Percentiles rank a stretch among this genome's conserved stretches.
Evolutionary conservation across 1,284 basidiomycete genomes (phyloP).

Genomic region (Grifola frondosa): DNA sequence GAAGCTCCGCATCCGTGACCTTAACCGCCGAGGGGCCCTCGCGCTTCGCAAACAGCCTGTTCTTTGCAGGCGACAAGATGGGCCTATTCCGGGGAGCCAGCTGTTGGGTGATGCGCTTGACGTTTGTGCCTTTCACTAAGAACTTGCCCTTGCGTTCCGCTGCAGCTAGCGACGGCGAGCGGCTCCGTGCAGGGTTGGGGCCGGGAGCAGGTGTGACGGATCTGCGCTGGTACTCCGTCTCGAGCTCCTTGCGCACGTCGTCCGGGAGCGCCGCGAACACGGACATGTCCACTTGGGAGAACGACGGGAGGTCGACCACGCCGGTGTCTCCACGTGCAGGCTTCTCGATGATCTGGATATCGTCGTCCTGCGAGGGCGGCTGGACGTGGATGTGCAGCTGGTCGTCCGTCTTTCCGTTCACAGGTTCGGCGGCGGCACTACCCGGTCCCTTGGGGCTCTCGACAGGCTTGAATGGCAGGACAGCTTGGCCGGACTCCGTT

Average conservation of each 20-base stretch:
- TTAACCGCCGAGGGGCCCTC: conserved; percentile 24
- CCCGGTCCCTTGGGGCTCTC: conserved; percentile 17
- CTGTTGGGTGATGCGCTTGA: conserved; percentile 60
- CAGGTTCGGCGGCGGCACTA: conserved; percentile 11
- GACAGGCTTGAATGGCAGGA: conserved; percentile 50
- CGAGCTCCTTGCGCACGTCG: conserved; percentile 69
- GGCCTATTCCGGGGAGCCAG: conserved; percentile 53
- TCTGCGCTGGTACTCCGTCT: conserved; percentile 62
- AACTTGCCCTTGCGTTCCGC: conserved; percentile 31
- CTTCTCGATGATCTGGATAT: conserved; percentile 18
- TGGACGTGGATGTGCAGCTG: conserved; percentile 32
- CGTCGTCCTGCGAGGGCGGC: conserved; percentile 36
- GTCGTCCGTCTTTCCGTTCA: background rate
- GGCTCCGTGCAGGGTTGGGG: conserved; percentile 12
- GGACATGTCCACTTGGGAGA: conserved; percentile 73
- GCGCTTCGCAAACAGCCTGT: conserved; percentile 37
- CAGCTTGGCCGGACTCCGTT: conserved; percentile 47
- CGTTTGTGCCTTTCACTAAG: conserved; percentile 38
- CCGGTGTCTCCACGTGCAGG: conserved; percentile 7
- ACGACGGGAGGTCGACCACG: conserved; percentile 53
- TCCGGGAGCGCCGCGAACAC: conserved; percentile 73
- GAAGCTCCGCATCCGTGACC: conserved; percentile 49
- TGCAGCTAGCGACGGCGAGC: conserved; percentile 15
- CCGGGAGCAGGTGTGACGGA: conserved; percentile 43
- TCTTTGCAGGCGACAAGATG: conserved; percentile 46